Conservation (phyloP, 306 rosid genomes). For the Parietaria judaica region DNA sequence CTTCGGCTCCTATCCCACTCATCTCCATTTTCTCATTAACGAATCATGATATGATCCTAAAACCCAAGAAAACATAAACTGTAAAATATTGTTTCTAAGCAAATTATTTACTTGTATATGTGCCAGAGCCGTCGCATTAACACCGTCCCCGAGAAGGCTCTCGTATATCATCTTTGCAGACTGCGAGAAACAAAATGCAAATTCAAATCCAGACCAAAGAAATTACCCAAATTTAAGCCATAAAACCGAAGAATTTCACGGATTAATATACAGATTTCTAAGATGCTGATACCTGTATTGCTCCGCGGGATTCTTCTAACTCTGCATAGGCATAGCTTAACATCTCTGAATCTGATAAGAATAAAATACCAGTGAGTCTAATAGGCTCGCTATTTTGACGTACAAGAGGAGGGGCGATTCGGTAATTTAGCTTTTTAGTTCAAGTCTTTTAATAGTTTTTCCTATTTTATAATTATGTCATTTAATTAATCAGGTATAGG, state of each 20-base stretch:
- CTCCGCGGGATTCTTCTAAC: conserved; percentile 97
- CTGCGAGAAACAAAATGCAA: conserved; percentile 38
- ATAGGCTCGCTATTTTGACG: too few species aligned
- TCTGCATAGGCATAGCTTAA: conserved; percentile 92
- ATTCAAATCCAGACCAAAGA: conserved; percentile 6
- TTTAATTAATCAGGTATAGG: too few species aligned
- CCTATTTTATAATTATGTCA: too few species aligned
- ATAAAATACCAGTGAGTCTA: background rate
- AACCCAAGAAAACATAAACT: background rate
- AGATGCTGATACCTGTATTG: conserved; percentile 59
- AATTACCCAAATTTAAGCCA: conserved; percentile 2
- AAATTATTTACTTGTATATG: conserved; percentile 75
- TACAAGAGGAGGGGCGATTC: too few species aligned
- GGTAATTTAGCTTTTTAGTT: too few species aligned
- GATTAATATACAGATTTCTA: conserved; percentile 10
- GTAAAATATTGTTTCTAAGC: background rate
- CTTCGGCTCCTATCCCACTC: too few species aligned
- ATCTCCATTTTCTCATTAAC: too few species aligned
- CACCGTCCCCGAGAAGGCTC: conserved; percentile 67
- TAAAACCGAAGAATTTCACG: conserved; percentile 9
- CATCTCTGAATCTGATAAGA: conserved; percentile 61
- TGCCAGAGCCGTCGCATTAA: conserved; percentile 59
- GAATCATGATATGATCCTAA: background rate
- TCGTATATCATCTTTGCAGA: conserved; percentile 89
- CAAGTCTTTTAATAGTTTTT: too few species aligned